Percentiles rank a stretch among this genome's conserved stretches.
Evolutionary conservation across 495 filamentous ascomycete genomes (phyloP).

Genomic region (Aspergillus nanangensis): DNA sequence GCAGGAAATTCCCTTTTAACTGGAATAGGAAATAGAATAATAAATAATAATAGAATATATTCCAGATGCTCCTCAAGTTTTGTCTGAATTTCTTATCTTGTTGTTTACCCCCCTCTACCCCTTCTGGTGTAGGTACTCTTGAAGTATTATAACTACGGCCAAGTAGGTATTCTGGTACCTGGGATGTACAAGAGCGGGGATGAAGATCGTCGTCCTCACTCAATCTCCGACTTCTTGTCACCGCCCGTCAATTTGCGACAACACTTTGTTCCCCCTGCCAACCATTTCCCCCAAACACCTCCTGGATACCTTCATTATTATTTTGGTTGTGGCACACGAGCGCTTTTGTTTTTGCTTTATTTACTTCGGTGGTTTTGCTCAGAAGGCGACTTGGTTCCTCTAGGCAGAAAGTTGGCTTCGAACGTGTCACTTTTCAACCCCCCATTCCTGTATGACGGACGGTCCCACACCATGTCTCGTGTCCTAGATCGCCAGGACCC

Average conservation of each 20-base stretch:
- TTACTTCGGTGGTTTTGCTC: neutral
- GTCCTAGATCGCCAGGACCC: conserved; percentile 34
- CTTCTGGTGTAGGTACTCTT: no score
- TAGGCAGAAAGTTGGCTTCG: conserved; percentile 10
- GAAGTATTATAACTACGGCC: no score
- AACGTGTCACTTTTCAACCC: conserved; percentile 19
- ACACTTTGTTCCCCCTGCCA: conserved; percentile 7
- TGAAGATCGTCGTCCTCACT: neutral
- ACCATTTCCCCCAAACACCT: conserved; percentile 2
- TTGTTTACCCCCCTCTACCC: no score
- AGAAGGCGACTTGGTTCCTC: no score
- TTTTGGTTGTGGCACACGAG: conserved; percentile 5
- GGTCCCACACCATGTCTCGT: conserved; percentile 27
- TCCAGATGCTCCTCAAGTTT: no score
- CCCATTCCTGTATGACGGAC: conserved; percentile 4
- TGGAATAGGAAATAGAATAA: no score
- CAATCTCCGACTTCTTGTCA: conserved; percentile 19
- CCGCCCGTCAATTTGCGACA: conserved; percentile 20
- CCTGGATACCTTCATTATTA: no score
- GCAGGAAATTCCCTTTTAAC: no score
- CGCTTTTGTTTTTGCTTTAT: conserved; percentile 5
- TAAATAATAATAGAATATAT: no score
- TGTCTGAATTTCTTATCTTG: no score
- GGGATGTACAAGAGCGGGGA: no score
- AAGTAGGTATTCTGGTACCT: no score